These are phyloP conservation scores for Phytophthora tentaculata DNA, from an alignment of 352 stramenopile species.

Conservation along the genomic window DNA sequence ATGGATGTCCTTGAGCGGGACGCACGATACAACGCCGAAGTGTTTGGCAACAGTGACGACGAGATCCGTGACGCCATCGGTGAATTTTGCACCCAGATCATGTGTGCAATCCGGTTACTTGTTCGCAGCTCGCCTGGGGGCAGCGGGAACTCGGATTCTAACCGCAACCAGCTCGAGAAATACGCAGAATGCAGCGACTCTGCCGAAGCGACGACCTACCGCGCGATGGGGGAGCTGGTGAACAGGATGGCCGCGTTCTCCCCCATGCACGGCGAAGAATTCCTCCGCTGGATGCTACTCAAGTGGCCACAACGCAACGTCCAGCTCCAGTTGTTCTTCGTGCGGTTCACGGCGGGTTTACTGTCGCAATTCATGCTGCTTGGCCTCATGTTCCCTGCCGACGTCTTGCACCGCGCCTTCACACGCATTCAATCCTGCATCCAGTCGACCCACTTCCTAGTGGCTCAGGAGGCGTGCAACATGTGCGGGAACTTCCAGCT, in stretches of 20 bases:
- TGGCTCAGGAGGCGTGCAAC: slow-evolving; percentile 72
- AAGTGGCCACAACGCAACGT: slow-evolving; percentile 82
- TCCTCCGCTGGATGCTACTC: slow-evolving; percentile 70
- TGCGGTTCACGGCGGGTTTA: slow-evolving; percentile 67
- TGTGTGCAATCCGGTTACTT: slow-evolving; percentile 59
- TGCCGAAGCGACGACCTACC: slow-evolving; percentile 69
- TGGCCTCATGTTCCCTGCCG: slow-evolving; percentile 54
- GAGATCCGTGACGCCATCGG: slow-evolving; percentile 46
- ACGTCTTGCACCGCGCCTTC: slow-evolving; percentile 62
- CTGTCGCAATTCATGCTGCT: slow-evolving; percentile 68
- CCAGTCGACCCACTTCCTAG: slow-evolving; percentile 72
- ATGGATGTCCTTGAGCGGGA: slow-evolving; percentile 54
- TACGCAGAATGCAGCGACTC: slow-evolving; percentile 68
- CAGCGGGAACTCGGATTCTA: slow-evolving; percentile 42
- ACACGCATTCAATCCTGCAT: slow-evolving; percentile 58
- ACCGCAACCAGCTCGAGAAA: slow-evolving; percentile 72
- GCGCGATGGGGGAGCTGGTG: slow-evolving; percentile 66
- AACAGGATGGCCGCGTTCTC: slow-evolving; percentile 65
- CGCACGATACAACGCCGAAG: slow-evolving; percentile 38
- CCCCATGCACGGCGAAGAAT: slow-evolving; percentile 62
- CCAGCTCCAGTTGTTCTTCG: slow-evolving; percentile 77
- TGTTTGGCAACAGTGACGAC: slow-evolving; percentile 45
- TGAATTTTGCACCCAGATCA: slow-evolving; percentile 49
- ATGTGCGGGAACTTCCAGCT: slow-evolving; percentile 71
- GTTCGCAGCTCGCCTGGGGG: slow-evolving; percentile 60